Evolutionary conservation across 2,329 filamentous ascomycete genomes (phyloP).

Genomic region (Teratosphaeria nubilosa): DNA sequence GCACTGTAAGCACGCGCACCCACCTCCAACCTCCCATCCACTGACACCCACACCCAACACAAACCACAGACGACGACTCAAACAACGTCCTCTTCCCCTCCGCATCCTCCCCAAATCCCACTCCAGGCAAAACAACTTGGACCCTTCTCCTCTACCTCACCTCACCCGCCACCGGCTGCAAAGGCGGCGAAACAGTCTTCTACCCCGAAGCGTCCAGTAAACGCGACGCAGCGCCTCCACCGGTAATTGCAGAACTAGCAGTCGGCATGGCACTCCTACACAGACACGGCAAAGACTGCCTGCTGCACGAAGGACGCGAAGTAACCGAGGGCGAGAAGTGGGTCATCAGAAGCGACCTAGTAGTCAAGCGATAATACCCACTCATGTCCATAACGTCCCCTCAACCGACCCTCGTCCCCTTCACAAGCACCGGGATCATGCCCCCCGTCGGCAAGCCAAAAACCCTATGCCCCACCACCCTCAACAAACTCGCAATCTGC

Average conservation of each 20-base stretch:
- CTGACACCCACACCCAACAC: background rate
- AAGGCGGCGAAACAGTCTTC: slow-evolving; percentile 85
- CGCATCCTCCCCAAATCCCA: slow-evolving; percentile 28
- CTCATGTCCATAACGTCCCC: background rate
- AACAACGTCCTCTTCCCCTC: slow-evolving; percentile 57
- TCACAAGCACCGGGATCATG: slow-evolving; percentile 43
- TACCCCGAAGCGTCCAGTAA: slow-evolving; percentile 54
- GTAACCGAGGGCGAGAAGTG: slow-evolving; percentile 78
- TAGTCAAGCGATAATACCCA: slow-evolving; percentile 44
- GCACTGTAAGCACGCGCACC: slow-evolving; percentile 63
- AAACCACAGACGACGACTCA: slow-evolving; percentile 65
- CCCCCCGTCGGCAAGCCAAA: slow-evolving; percentile 41
- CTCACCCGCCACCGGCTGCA: slow-evolving; percentile 60
- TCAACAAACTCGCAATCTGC: slow-evolving; percentile 45
- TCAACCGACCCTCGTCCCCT: slow-evolving; percentile 19
- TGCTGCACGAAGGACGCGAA: slow-evolving; percentile 78
- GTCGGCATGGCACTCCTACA: slow-evolving; percentile 81
- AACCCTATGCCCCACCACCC: slow-evolving; percentile 33
- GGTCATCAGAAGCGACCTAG: slow-evolving; percentile 78
- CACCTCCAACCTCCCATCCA: background rate
- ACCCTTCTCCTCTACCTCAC: slow-evolving; percentile 83
- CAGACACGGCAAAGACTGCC: slow-evolving; percentile 78
- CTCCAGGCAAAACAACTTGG: slow-evolving; percentile 69
- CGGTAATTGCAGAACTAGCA: slow-evolving; percentile 63
- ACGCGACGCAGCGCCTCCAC: slow-evolving; percentile 31